Evolutionary conservation across 495 filamentous ascomycete genomes (phyloP).

Genomic region (Bombardia bombarda): DNA sequence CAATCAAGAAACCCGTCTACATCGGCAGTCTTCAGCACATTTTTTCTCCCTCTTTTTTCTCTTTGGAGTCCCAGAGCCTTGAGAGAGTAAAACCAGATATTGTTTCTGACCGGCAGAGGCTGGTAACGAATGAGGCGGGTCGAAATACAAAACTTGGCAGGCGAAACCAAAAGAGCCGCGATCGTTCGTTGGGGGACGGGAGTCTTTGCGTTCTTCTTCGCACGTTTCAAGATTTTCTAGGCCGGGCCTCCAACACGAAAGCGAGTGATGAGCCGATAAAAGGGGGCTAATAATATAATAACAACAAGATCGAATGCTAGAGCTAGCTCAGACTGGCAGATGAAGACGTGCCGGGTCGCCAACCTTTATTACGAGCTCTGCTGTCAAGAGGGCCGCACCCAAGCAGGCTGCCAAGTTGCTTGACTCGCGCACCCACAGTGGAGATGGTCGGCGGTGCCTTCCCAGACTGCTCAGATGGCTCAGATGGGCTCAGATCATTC

Average conservation of each 20-base stretch:
- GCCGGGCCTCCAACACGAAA: constrained; percentile 2
- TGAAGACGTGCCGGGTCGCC: too few species aligned
- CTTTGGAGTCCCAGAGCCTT: too few species aligned
- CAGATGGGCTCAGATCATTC: background rate
- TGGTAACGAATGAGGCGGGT: background rate
- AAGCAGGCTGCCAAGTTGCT: too few species aligned
- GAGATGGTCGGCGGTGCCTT: constrained; percentile 16
- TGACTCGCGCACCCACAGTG: constrained; percentile 17
- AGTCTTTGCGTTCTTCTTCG: background rate
- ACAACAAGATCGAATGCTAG: too few species aligned
- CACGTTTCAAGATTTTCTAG: constrained; percentile 5
- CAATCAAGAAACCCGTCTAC: too few species aligned
- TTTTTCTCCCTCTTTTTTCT: too few species aligned
- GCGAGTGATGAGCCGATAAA: too few species aligned
- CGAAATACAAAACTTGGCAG: constrained; percentile 4
- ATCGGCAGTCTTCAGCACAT: too few species aligned
- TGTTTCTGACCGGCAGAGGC: constrained; percentile 8
- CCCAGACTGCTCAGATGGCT: background rate
- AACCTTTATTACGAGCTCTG: too few species aligned
- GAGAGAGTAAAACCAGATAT: background rate
- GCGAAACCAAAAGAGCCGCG: constrained; percentile 1
- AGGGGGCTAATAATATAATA: too few species aligned
- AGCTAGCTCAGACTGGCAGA: background rate
- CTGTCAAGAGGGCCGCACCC: too few species aligned
- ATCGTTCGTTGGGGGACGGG: constrained; percentile 1